Conservation (phyloP, 345 rosid species). For the Aquilaria malaccensis region DNA sequence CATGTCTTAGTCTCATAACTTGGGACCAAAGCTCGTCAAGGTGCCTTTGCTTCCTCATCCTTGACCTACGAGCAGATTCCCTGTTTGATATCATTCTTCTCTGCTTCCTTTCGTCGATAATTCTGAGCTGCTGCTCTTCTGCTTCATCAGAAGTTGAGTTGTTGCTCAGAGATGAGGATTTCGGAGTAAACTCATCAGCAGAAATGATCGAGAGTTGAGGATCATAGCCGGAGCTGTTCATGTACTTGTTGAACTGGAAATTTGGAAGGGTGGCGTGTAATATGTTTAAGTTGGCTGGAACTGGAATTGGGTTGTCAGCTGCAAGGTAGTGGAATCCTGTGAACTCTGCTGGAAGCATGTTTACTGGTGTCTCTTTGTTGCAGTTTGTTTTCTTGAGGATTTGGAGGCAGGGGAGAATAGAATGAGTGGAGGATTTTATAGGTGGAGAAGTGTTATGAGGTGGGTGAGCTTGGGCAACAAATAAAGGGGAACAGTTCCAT, state of each 20-base stretch:
- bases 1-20: slow-evolving; percentile 60
- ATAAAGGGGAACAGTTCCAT: slow-evolving; percentile 9
- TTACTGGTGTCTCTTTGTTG: slow-evolving; percentile 2
- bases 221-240: slow-evolving; percentile 26
- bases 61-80: slow-evolving; percentile 92
- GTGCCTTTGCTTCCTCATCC: slow-evolving; percentile 96
- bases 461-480: slow-evolving; percentile 26
- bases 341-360: slow-evolving; percentile 51
- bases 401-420: slow-evolving; percentile 26
- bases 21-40: slow-evolving; percentile 94
- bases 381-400: slow-evolving; percentile 8
- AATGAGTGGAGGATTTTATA: slow-evolving; percentile 38
- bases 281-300: slow-evolving; percentile 31
- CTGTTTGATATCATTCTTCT: slow-evolving; percentile 93
- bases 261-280: slow-evolving; percentile 23
- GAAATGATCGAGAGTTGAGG: slow-evolving; percentile 16
- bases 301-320: slow-evolving; percentile 26
- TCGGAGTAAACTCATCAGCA: slow-evolving; percentile 27
- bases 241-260: slow-evolving; percentile 38
- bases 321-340: slow-evolving; percentile 39
- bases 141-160: slow-evolving; percentile 82
- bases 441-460: slow-evolving; percentile 21
- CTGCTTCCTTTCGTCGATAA: slow-evolving; percentile 84
- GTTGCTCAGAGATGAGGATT: slow-evolving; percentile 49
- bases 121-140: slow-evolving; percentile 46